phyloP scores from a whole-genome alignment of 169 alveolate species.

The Plasmodium cynomolgi region DNA sequence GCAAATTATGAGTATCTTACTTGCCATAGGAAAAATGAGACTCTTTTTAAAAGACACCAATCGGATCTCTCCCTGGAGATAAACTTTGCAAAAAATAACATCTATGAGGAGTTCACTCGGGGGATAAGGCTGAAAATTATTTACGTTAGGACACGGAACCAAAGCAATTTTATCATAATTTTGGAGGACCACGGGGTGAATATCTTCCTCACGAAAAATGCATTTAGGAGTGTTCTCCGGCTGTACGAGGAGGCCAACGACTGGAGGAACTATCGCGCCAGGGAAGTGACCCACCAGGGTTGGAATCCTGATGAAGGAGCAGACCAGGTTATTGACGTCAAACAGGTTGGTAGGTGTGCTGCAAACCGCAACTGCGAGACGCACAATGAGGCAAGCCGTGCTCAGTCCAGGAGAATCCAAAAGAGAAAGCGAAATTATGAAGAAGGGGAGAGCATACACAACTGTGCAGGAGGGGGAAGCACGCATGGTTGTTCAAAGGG shows the following conservation, averaged over 20 bases:
- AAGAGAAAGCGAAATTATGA: neutral
- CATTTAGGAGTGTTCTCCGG: constrained; percentile 4
- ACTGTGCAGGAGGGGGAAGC: neutral
- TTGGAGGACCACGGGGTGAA: constrained; percentile 2
- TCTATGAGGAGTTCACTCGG: constrained; percentile 46
- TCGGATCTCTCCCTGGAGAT: neutral
- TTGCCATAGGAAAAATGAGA: neutral
- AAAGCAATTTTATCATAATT: constrained; percentile 9
- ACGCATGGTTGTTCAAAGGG: too few species aligned
- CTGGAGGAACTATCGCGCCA: constrained; percentile 10
- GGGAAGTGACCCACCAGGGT: neutral
- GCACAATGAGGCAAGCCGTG: neutral
- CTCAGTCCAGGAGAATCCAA: neutral
- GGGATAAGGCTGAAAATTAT: constrained; percentile 7
- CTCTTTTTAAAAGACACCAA: constrained; percentile 13
- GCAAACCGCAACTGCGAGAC: neutral
- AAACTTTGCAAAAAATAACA: constrained; percentile 45
- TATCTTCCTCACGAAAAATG: constrained; percentile 42
- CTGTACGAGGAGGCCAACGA: constrained; percentile 8
- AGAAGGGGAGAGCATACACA: neutral
- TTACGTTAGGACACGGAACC: neutral
- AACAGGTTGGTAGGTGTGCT: neutral
- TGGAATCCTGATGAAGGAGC: neutral
- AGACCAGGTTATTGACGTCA: neutral
- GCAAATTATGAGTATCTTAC: constrained; percentile 27